Conservation (phyloP, 2,329 filamentous ascomycete species). For the Dothiorella sarmentorum region DNA sequence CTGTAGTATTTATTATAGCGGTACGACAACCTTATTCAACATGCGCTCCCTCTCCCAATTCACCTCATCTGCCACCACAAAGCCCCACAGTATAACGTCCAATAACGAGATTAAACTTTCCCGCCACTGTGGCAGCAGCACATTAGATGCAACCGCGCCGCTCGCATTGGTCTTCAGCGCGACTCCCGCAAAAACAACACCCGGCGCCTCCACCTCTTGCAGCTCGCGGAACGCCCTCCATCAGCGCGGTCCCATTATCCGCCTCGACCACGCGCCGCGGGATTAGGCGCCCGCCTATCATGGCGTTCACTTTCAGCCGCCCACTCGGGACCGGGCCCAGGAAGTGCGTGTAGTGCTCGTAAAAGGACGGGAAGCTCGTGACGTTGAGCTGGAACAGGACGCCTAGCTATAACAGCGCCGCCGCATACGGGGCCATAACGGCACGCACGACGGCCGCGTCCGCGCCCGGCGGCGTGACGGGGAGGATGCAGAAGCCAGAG, state of each 20-base stretch:
- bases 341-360: conserved; percentile 27
- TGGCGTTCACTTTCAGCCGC: not conserved
- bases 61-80: too few relatives aligned
- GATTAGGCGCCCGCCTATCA: conserved; percentile 21
- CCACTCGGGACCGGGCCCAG: conserved; percentile 29
- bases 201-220: not conserved
- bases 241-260: not conserved
- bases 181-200: not conserved
- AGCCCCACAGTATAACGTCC: too few relatives aligned
- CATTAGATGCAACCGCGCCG: conserved; percentile 18
- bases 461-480: not conserved
- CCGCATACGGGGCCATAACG: conserved; percentile 25
- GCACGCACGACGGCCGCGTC: not conserved
- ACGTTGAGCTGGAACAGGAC: conserved; percentile 25
- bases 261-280: conserved; percentile 4
- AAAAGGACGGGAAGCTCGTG: conserved; percentile 26
- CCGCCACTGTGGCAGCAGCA: too few relatives aligned
- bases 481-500: not conserved
- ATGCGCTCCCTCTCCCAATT: too few relatives aligned
- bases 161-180: not conserved
- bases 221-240: not conserved
- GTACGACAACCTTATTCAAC: too few relatives aligned
- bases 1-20: too few relatives aligned
- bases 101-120: too few relatives aligned
- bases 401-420: conserved; percentile 21